phyloP scores from a whole-genome alignment of 345 rosid genomes.

The Salix koriyanagi region DNA sequence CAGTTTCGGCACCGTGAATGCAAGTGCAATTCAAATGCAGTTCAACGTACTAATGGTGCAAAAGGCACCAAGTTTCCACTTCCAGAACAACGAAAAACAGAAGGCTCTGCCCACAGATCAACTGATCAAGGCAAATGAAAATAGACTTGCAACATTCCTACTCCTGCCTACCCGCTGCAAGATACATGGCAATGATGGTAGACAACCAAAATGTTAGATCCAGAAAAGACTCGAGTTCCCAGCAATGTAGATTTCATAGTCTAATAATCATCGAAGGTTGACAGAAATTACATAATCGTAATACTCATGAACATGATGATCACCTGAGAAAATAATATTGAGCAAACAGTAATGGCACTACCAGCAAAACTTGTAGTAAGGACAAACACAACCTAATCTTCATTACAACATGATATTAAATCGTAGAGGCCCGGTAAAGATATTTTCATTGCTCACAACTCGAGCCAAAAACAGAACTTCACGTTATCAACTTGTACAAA shows the following conservation, averaged over 20 bases:
- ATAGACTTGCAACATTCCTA: no score
- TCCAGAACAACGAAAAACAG: background rate
- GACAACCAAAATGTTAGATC: no score
- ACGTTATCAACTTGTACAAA: background rate
- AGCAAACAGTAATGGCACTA: no score
- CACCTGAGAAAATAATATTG: no score
- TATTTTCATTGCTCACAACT: background rate
- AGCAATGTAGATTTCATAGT: no score
- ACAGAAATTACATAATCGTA: no score
- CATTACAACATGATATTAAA: background rate
- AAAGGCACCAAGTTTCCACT: background rate
- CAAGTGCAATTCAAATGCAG: background rate
- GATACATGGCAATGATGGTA: no score
- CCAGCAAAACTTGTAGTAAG: background rate
- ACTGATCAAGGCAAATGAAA: no score
- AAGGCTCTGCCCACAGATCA: background rate
- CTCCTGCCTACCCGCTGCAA: no score
- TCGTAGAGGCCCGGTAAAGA: background rate
- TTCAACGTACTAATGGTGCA: background rate
- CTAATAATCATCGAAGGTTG: no score
- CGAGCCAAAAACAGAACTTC: background rate
- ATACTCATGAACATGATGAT: no score
- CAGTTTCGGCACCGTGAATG: background rate
- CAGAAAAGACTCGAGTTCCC: no score
- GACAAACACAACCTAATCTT: background rate